Evolutionary conservation across 1,284 basidiomycete species (phyloP), one percentile per base, ranked within the genome.

Genomic region (Gomphus sp.): DNA sequence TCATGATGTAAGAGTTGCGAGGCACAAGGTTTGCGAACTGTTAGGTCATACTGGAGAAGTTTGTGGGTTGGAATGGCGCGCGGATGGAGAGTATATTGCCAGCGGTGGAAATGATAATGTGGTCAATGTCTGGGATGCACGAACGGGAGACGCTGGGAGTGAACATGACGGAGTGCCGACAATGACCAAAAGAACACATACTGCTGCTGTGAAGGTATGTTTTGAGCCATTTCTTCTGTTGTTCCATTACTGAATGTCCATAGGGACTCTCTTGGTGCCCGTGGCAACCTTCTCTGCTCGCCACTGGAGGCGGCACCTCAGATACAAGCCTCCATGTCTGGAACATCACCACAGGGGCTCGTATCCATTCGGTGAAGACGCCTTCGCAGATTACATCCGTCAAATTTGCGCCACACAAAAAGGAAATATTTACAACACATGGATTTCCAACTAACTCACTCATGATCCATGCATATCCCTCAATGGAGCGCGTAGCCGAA

Each of bases 221-320:
- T 61, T 11, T 39, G 33, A 31, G 16, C 41, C 18, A 25, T 47
- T 28, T 48, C 16, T 31, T 47, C 28, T 48, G 47, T n/a, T 43
- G 28, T 25, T 39, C 37, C 25, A 37, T 7, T 18, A 22, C 56
- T 33, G 22, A 22, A 51, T 9, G 52, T 28, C 47, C 61, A 47
- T 60, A 91, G 88, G 95, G 94, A 0, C 76, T 99, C 50, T 92
- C 93, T 0, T 99, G 97, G 93, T 98, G 93, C 65, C 93, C 96
- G 0, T 98, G 96, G 94, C 92, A 96, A 74, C 83, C 89, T 0
- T 89, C 89, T 9, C 78, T 99, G 8, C 82, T 99, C 52, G 96
- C 96, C 0, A 88, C 90, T 0, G 97, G 97, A 0, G 97, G 97
- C 1, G 97, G 97, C 0, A 95, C 93, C 0, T 90, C 90, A 62